Base-by-base conservation (phyloP, 2,329 filamentous ascomycete species). In the Verticillium albo-atrum region DNA sequence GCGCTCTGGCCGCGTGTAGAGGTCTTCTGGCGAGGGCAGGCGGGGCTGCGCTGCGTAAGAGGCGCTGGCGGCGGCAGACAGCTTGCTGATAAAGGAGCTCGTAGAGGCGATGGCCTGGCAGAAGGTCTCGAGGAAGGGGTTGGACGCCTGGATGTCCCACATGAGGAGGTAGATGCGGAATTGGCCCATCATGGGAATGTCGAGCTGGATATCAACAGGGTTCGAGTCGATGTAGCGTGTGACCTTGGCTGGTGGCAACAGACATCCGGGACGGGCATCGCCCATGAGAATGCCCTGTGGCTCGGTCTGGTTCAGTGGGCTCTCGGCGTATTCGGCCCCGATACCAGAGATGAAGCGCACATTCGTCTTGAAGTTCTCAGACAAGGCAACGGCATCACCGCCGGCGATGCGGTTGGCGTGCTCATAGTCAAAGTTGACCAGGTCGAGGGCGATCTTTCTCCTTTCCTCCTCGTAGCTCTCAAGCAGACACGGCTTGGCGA, bases 181-280 rank as follows among this genome's bases (percentile, higher is more conserved):
- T 68, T 93, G 90, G 27, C 89, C 87, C 6, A 92, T 77, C 72
- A 91, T 83, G 1, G 90, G 90, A 52, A 92, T 90, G 67, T 92
- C 90, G 6, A 91, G 83, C 69, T 93, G 89, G 28, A 92, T 77
- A 65, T 92, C 87, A 50, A 93, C 85, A 0, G 89, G 89, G 66
- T 92, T 93, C 3, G 89, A 87, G 72, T 93, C 90, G 56, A 92
- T 83, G 68, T 89, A 92, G 28, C 90, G 82, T 0, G 88, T 89
- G 20, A 88, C 89, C 72, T 85, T 89, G 47, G 87, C 87, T 2
- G 89, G 89, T 3, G 86, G 82, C 27, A 90, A 77, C 25, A 83
- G 75, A 55, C 80, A 83, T 7, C 82, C 82, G 3, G 82, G 81
- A 62, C 78, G 79, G 54, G 80, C 79, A 27, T 81, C 78, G 42